Conservation (phyloP, 768 basidiomycete genomes). For the Phylloporus arenicola region DNA sequence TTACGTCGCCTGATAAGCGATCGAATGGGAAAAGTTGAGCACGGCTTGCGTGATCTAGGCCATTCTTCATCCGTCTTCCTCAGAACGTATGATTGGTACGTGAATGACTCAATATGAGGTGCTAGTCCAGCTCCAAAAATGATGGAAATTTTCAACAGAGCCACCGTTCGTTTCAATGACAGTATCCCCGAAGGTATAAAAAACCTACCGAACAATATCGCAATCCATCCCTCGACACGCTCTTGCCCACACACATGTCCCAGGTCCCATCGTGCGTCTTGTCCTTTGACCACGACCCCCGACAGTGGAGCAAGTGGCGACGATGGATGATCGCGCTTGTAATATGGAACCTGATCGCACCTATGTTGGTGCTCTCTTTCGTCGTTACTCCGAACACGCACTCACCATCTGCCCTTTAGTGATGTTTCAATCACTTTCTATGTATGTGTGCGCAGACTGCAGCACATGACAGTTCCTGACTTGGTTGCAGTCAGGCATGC, state of each 20-base stretch:
- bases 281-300: conserved; percentile 22
- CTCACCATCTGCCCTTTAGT: conserved; percentile 11
- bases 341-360: conserved; percentile 27
- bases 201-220: not conserved
- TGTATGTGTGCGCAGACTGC: conserved; percentile 8
- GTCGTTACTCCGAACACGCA: not conserved
- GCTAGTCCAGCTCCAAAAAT: not conserved
- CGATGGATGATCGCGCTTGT: conserved; percentile 25
- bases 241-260: conserved; percentile 14
- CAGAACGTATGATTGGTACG: not conserved
- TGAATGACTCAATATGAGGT: conserved; percentile 1
- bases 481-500: conserved; percentile 16
- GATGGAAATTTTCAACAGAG: not conserved
- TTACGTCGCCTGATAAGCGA: conserved; percentile 11
- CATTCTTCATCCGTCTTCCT: not conserved
- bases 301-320: conserved; percentile 24
- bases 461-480: not conserved
- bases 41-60: not conserved
- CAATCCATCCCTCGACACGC: conserved; percentile 2
- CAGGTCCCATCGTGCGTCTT: conserved; percentile 12
- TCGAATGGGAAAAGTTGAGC: not conserved
- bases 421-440: conserved; percentile 14
- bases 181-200: conserved; percentile 2
- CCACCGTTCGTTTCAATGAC: not conserved
- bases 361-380: conserved; percentile 16